Evolutionary conservation across 2,329 filamentous ascomycete genomes (phyloP).

Genomic region (Didymosphaeria variabile): DNA sequence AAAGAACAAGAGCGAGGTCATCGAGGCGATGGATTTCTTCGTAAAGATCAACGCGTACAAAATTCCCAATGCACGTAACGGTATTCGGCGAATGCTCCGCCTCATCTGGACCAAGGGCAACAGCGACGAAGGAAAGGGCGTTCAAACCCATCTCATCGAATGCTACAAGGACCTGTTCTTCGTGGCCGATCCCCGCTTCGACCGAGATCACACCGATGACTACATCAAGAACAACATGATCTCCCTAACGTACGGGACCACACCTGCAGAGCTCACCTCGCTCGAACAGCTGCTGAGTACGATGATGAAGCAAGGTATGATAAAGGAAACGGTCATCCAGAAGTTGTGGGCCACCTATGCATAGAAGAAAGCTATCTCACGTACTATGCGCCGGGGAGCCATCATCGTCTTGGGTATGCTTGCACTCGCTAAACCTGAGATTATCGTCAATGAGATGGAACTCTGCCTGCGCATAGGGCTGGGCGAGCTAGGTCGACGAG

Average conservation of each 20-base stretch:
- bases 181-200: constrained; percentile 89
- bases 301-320: constrained; percentile 94
- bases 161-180: constrained; percentile 97
- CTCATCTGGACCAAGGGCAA: constrained; percentile 99
- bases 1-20: constrained; percentile 97
- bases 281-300: constrained; percentile 93
- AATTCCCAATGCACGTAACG: constrained; percentile 88
- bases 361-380: constrained; percentile 86
- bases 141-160: constrained; percentile 95
- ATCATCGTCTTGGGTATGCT: constrained; percentile 99
- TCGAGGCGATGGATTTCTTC: constrained; percentile 99
- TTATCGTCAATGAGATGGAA: constrained; percentile 94
- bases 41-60: constrained; percentile 96
- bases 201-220: constrained; percentile 87
- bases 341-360: constrained; percentile 99
- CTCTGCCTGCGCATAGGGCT: constrained; percentile 91
- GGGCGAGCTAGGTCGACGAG: constrained; percentile 78
- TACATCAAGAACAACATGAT: constrained; percentile 99
- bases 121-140: constrained; percentile 97
- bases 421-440: constrained; percentile 88
- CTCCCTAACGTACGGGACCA: constrained; percentile 94
- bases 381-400: constrained; percentile 85
- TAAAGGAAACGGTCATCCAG: constrained; percentile 83
- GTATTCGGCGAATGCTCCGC: constrained; percentile 93
- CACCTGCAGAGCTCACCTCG: constrained; percentile 92